phyloP scores from a whole-genome alignment of 805 yeast species.

The Scheffersomyces ergatensis region DNA sequence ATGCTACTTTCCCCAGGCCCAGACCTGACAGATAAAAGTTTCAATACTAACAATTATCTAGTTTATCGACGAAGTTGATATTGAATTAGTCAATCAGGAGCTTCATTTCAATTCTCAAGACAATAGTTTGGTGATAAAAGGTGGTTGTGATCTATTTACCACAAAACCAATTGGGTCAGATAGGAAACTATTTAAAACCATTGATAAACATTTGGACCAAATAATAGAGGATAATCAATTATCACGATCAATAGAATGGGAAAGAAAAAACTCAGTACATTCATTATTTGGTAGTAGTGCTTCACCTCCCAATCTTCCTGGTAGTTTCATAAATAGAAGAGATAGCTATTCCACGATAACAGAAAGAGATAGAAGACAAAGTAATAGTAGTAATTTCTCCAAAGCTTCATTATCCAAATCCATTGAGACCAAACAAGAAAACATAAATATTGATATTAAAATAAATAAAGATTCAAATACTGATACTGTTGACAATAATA shows the following conservation, averaged over 20 bases:
- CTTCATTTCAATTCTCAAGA: constrained; percentile 59
- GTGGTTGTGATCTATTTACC: constrained; percentile 90
- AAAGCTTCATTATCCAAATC: constrained; percentile 11
- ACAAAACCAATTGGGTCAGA: constrained; percentile 93
- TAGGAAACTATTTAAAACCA: constrained; percentile 80
- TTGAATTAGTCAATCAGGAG: constrained; percentile 87
- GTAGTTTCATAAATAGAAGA: constrained; percentile 7
- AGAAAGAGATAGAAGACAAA: constrained; percentile 27
- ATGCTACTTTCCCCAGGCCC: no score
- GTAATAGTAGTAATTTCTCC: constrained; percentile 22
- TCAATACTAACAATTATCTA: constrained; percentile 23
- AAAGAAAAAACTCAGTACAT: constrained; percentile 33
- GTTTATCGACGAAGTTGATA: constrained; percentile 91
- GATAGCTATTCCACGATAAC: constrained; percentile 18
- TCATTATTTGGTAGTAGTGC: constrained; percentile 39
- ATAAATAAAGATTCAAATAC: background rate
- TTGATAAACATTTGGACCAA: constrained; percentile 75
- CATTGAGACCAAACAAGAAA: no score
- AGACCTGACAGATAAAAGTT: no score
- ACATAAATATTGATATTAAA: background rate
- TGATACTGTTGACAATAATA: background rate
- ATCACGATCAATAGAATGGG: constrained; percentile 36
- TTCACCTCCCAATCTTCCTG: constrained; percentile 21
- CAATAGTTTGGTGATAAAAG: constrained; percentile 54
- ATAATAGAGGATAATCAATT: constrained; percentile 44